Evolutionary conservation across 345 rosid species (phyloP).

Genomic region (Sonneratia alba): DNA sequence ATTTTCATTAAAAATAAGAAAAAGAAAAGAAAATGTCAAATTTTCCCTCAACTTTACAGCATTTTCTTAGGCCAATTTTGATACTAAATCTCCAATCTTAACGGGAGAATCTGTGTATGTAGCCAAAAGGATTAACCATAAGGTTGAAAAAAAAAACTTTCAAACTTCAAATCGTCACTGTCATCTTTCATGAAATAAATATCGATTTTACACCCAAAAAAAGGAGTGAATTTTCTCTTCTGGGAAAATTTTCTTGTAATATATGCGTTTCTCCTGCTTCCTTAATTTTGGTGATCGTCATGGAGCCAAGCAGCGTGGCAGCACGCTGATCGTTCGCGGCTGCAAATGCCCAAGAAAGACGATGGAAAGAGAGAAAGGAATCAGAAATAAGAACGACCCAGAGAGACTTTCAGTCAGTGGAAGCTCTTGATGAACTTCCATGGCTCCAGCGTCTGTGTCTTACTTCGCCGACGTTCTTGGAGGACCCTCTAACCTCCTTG

Average conservation of each 20-base stretch:
- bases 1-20: neutral
- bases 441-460: slow-evolving; percentile 4
- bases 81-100: no score
- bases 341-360: neutral
- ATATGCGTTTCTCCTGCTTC: neutral
- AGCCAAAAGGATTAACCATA: no score
- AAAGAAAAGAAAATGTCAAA: no score
- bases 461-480: neutral
- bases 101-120: no score
- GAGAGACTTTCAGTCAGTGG: neutral
- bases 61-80: no score
- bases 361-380: neutral
- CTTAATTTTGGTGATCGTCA: neutral
- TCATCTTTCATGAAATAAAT: no score
- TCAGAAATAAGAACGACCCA: neutral
- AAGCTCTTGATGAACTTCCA: slow-evolving; percentile 2
- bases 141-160: no score
- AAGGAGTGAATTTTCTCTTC: neutral
- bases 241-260: neutral
- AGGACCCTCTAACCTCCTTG: neutral
- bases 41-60: no score
- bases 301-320: slow-evolving; percentile 29
- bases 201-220: no score
- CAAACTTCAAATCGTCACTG: no score
- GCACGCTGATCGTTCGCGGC: slow-evolving; percentile 21